These are phyloP conservation scores for Stachybotrys echinatus DNA, from an alignment of 2,329 filamentous ascomycete species.

Conservation along the genomic window DNA sequence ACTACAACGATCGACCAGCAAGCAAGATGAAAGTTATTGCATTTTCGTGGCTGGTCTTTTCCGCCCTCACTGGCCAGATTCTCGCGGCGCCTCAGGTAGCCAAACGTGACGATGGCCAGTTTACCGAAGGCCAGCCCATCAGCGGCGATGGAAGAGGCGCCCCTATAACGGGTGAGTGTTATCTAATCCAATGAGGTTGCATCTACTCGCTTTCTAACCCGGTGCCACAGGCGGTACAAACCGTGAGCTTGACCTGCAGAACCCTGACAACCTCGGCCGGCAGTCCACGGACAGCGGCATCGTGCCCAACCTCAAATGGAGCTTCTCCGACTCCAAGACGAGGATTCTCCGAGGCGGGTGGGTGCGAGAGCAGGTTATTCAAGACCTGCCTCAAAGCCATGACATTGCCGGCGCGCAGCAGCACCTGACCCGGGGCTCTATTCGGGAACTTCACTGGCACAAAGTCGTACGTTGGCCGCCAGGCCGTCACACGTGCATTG, in stretches of 20 bases:
- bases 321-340: conserved; percentile 63
- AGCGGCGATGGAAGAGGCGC: conserved; percentile 53
- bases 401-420: conserved; percentile 65
- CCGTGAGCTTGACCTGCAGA: conserved; percentile 52
- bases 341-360: conserved; percentile 58
- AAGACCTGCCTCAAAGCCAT: conserved; percentile 59
- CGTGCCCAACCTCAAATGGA: conserved; percentile 65
- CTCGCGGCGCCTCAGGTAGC: conserved; percentile 13
- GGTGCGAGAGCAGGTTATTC: conserved; percentile 60
- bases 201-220: too few relatives aligned
- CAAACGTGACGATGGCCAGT: conserved; percentile 24
- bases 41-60: too few relatives aligned
- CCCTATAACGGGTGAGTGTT: conserved; percentile 46
- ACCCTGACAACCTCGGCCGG: conserved; percentile 57
- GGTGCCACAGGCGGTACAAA: conserved; percentile 64
- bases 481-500: rapidly evolving
- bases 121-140: conserved; percentile 49
- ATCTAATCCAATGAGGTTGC: too few relatives aligned
- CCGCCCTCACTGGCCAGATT: background rate
- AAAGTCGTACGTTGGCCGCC: conserved; percentile 52
- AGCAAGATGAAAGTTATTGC: too few relatives aligned
- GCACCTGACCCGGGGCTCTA: conserved; percentile 60
- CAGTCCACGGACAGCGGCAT: conserved; percentile 58
- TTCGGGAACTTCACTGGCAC: conserved; percentile 65
- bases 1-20: too few relatives aligned